Percentiles rank a stretch among this genome's conserved stretches.
Evolutionary conservation across 768 basidiomycete species (phyloP).

Genomic region (Calocybe cyanea): DNA sequence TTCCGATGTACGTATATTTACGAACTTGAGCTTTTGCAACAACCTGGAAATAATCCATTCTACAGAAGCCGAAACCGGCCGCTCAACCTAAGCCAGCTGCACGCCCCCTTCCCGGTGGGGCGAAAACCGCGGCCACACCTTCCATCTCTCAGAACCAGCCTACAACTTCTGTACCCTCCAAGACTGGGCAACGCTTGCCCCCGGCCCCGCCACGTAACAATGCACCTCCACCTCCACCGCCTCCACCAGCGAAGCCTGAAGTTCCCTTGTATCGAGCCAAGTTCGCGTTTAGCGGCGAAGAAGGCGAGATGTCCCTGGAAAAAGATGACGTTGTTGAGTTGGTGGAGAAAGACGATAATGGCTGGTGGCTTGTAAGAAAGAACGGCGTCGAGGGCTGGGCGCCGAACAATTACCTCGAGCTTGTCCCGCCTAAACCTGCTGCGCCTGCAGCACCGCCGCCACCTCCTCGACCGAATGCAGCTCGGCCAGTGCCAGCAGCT

Average conservation of each 20-base stretch:
- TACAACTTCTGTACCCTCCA: constrained; percentile 28
- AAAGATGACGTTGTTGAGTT: constrained; percentile 94
- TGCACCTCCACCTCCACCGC: constrained; percentile 35
- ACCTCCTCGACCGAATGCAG: constrained; percentile 39
- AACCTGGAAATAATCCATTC: constrained; percentile 5
- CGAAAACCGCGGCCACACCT: constrained; percentile 35
- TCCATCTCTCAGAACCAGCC: constrained; percentile 18
- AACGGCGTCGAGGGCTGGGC: constrained; percentile 87
- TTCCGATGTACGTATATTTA: constrained; percentile 41
- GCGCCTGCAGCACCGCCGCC: constrained; percentile 68
- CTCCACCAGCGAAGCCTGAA: constrained; percentile 48
- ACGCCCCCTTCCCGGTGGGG: constrained; percentile 60
- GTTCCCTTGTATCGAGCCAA: constrained; percentile 81
- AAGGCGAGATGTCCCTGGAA: constrained; percentile 83
- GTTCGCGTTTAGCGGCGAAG: constrained; percentile 90
- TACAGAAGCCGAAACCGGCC: constrained; percentile 39
- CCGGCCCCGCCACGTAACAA: constrained; percentile 34
- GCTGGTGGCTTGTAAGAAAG: constrained; percentile 97
- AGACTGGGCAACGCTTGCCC: constrained; percentile 23
- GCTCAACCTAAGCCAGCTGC: constrained; percentile 57
- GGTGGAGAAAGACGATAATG: constrained; percentile 89
- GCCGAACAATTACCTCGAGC: constrained; percentile 89
- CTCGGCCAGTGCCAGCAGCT: constrained; percentile 25
- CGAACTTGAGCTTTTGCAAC: background rate
- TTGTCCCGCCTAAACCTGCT: constrained; percentile 63